Conservation (phyloP, 192 early-diverging fungal species). For the Coemansia sp. region DNA sequence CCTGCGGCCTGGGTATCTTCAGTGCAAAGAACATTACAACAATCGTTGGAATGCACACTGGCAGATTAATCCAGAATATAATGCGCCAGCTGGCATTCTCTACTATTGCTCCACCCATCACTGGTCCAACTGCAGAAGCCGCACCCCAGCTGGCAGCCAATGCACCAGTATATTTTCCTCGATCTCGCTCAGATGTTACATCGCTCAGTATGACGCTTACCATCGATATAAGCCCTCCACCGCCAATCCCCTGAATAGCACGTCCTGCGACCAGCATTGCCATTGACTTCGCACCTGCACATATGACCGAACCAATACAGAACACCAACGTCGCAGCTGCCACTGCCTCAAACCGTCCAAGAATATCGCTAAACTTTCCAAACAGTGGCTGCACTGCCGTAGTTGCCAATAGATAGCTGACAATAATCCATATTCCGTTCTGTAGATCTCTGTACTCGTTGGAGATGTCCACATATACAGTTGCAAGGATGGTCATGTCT, state of each 20-base stretch:
- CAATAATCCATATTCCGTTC: slow-evolving; percentile 79
- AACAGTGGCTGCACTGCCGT: slow-evolving; percentile 80
- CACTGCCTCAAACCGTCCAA: slow-evolving; percentile 65
- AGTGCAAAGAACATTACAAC: slow-evolving; percentile 49
- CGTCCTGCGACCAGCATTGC: slow-evolving; percentile 66
- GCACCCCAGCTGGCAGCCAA: slow-evolving; percentile 59
- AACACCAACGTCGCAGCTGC: slow-evolving; percentile 55
- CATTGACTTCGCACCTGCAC: slow-evolving; percentile 61
- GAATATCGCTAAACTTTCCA: slow-evolving; percentile 80
- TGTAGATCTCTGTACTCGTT: slow-evolving; percentile 58
- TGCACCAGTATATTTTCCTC: slow-evolving; percentile 62
- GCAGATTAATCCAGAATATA: slow-evolving; percentile 65
- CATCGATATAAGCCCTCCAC: slow-evolving; percentile 66
- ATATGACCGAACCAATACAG: slow-evolving; percentile 58
- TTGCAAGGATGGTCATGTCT: slow-evolving; percentile 74
- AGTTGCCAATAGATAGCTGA: slow-evolving; percentile 63
- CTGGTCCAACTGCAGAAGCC: slow-evolving; percentile 60
- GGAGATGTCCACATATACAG: slow-evolving; percentile 68
- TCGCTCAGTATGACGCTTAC: slow-evolving; percentile 68
- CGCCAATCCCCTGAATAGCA: slow-evolving; percentile 69
- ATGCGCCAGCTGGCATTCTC: slow-evolving; percentile 55
- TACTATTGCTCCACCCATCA: slow-evolving; percentile 62
- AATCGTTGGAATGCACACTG: slow-evolving; percentile 50
- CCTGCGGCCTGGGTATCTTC: slow-evolving; percentile 34
- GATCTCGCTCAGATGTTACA: slow-evolving; percentile 60